Evolutionary conservation across 164 flowering plant genomes (phyloP).

Genomic region (Liquidambar formosana): DNA sequence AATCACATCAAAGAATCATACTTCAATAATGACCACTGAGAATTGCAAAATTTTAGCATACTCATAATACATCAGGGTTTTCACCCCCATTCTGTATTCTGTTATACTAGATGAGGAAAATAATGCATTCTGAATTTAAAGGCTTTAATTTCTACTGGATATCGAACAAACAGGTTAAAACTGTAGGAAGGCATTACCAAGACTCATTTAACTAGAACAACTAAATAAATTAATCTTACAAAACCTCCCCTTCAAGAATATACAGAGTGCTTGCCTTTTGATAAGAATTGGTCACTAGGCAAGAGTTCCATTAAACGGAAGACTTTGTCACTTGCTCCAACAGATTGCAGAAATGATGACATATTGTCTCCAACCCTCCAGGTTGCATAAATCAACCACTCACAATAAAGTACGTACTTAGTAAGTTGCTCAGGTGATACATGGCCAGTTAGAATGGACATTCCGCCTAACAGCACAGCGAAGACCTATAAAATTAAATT

Average conservation of each 20-base stretch:
- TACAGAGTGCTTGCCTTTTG: conserved; percentile 25
- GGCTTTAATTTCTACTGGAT: background rate
- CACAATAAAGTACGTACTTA: conserved; percentile 36
- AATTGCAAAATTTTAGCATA: background rate
- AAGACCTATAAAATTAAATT: conserved; percentile 20
- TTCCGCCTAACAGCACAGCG: conserved; percentile 37
- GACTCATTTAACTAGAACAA: too few species aligned
- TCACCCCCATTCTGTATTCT: too few species aligned
- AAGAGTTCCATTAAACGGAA: conserved; percentile 30
- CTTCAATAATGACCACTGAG: background rate
- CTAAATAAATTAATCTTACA: background rate
- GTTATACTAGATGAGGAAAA: background rate
- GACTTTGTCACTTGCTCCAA: conserved; percentile 36
- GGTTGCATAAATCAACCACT: conserved; percentile 43
- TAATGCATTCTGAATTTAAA: background rate
- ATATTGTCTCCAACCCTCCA: conserved; percentile 35
- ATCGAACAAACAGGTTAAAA: background rate
- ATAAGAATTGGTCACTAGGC: conserved; percentile 26
- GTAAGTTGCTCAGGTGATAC: conserved; percentile 34
- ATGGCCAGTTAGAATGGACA: conserved; percentile 26
- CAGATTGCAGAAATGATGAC: conserved; percentile 30
- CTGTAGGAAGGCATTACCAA: too few species aligned
- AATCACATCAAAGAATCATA: background rate
- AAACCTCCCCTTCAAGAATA: background rate
- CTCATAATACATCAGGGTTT: background rate